phyloP scores from a whole-genome alignment of 1,284 basidiomycete species.

The Neolentinus lepideus region DNA sequence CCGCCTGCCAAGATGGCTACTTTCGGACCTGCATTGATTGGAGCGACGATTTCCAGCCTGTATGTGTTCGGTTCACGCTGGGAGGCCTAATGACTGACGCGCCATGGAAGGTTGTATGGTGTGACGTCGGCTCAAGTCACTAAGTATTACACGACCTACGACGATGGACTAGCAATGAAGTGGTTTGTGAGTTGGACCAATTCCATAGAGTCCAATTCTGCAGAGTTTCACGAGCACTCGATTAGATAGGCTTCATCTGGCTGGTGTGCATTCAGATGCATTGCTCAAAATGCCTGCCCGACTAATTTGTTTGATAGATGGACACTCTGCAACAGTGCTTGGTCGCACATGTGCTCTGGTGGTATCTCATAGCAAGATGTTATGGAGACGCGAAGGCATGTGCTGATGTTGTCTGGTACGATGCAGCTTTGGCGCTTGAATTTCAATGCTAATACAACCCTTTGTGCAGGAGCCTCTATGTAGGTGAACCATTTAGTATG shows the following conservation, averaged over 20 bases:
- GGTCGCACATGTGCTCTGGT: background rate
- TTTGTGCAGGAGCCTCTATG: background rate
- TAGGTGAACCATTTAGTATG: no score
- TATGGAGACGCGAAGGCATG: background rate
- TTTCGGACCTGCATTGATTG: background rate
- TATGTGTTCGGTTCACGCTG: no score
- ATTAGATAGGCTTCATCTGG: background rate
- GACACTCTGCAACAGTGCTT: background rate
- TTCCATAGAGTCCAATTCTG: no score
- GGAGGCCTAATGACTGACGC: no score
- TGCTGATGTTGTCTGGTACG: background rate
- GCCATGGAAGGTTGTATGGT: background rate
- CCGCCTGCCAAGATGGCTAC: background rate
- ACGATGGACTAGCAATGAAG: background rate
- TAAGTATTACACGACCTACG: background rate
- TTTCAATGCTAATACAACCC: background rate
- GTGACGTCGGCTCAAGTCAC: background rate
- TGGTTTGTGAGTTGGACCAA: background rate
- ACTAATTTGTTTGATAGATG: background rate
- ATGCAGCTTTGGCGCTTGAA: background rate
- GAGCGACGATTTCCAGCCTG: background rate
- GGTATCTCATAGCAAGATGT: background rate
- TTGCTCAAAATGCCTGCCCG: background rate
- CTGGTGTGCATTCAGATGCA: background rate
- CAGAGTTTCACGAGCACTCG: background rate